These are phyloP conservation scores for Reticulascus tulasneorum DNA, from an alignment of 2,329 filamentous ascomycete genomes.

Conservation along the genomic window DNA sequence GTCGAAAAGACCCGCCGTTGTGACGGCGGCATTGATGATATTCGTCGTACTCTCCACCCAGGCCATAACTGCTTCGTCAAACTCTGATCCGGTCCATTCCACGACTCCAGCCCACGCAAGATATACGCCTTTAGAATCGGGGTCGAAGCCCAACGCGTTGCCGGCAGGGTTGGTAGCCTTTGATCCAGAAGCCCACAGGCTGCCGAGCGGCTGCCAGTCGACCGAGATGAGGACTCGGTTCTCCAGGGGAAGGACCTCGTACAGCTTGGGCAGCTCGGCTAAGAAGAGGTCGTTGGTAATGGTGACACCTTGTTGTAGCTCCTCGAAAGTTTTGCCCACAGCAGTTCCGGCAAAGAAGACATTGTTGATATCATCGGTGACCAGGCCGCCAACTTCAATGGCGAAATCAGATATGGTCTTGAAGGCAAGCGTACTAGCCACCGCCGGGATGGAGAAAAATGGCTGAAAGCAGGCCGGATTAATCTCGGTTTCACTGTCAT, in stretches of 20 bases:
- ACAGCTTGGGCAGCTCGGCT: slow-evolving; percentile 15
- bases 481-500: slow-evolving; percentile 25
- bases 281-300: slow-evolving; percentile 20
- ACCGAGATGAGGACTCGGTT: slow-evolving; percentile 15
- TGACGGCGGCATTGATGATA: slow-evolving; percentile 18
- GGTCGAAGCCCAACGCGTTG: slow-evolving; percentile 29
- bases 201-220: slow-evolving; percentile 29
- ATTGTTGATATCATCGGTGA: slow-evolving; percentile 30
- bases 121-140: slow-evolving; percentile 19
- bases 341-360: slow-evolving; percentile 31
- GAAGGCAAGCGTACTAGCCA: slow-evolving; percentile 27
- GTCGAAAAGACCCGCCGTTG: slow-evolving; percentile 27
- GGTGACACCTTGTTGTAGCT: slow-evolving; percentile 15
- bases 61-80: slow-evolving; percentile 22
- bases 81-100: slow-evolving; percentile 17
- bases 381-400: slow-evolving; percentile 24
- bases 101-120: slow-evolving; percentile 20
- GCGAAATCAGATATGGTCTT: slow-evolving; percentile 30
- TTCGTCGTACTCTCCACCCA: slow-evolving; percentile 16
- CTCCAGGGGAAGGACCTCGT: slow-evolving; percentile 13
- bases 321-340: slow-evolving; percentile 16
- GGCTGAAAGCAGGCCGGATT: slow-evolving; percentile 28
- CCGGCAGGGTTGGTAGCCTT: slow-evolving; percentile 24
- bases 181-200: slow-evolving; percentile 21
- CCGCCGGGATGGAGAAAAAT: slow-evolving; percentile 29